Conservation (phyloP, 2,329 filamentous ascomycete genomes). For the Fusarium neocosmosporiellum region DNA sequence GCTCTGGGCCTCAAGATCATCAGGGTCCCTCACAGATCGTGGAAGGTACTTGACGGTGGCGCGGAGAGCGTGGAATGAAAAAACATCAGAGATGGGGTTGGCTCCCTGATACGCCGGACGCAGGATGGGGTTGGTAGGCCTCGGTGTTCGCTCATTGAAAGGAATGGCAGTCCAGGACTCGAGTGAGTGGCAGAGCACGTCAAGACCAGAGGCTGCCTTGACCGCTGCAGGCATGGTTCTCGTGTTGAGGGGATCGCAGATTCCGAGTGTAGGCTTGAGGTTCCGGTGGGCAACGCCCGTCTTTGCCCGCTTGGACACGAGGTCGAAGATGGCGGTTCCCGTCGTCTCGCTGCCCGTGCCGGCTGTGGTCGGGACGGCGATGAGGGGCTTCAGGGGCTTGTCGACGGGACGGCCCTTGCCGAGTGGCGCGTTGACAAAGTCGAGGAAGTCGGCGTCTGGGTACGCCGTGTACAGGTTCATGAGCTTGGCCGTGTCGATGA, state of each 20-base stretch:
- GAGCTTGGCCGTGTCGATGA: conserved; percentile 97
- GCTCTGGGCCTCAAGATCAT: conserved; percentile 91
- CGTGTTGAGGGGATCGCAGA: conserved; percentile 88
- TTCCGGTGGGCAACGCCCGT: conserved; percentile 96
- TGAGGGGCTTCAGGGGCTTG: conserved; percentile 77
- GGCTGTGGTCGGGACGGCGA: conserved; percentile 85
- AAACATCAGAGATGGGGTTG: conserved; percentile 98
- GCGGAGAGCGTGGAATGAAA: conserved; percentile 86
- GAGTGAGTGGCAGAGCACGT: conserved; percentile 94
- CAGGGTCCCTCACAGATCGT: conserved; percentile 85
- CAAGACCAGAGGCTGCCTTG: conserved; percentile 89
- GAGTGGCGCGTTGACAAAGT: conserved; percentile 96
- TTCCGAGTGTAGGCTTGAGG: conserved; percentile 93
- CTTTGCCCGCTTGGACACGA: conserved; percentile 90
- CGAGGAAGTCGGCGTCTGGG: conserved; percentile 91
- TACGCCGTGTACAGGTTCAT: conserved; percentile 97
- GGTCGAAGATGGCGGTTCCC: conserved; percentile 96
- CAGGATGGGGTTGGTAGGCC: conserved; percentile 89
- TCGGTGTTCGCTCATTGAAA: conserved; percentile 84
- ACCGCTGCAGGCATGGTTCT: conserved; percentile 95
- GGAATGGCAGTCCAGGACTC: conserved; percentile 99
- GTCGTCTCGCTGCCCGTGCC: conserved; percentile 95
- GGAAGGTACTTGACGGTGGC: conserved; percentile 93
- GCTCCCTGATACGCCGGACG: conserved; percentile 96
- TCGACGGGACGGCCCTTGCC: conserved; percentile 85